Evolutionary conservation across 2,329 filamentous ascomycete species (phyloP), one percentile per base, ranked within the genome.

Genomic region (Aurifilum marmelostoma): DNA sequence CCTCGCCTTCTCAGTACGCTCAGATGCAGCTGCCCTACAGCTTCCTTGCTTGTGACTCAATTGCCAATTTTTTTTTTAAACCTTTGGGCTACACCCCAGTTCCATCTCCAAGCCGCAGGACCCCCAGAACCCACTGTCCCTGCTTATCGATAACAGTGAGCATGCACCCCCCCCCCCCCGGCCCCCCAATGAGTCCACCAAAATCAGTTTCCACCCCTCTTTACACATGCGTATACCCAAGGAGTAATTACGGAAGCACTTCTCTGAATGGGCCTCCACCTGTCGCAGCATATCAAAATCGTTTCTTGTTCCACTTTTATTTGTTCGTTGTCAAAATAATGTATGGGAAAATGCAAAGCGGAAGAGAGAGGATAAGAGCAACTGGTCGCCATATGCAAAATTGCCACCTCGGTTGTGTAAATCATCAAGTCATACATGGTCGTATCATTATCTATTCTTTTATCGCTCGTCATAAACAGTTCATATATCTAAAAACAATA

Each of bases 401-500:
- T 4, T 39, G 6, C 37, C 9, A 12, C 37, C 12, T 39, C 12
- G 37, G 7, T 39, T 7, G 37, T 12, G 37, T 2, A 39, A 39
- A 11, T 39, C 2, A 39, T 39, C 2, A 6, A 2, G 5, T 39
- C 37, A 11, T 47, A 7, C 11, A n/a, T 47, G 21, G 21, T 47
- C 43, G 8, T 11, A 11, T n/a, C 43, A 47, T 47, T 47, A 34
- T n/a, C n/a, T 8, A 21, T n/a, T 59, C 32, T 59, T 27, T 27
- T 18, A 54, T 54, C 12, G 52, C 27, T 56, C 52, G 52, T 56
- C 27, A 56, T 71, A 70, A 67, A 72, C 54, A 59, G 16, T n/a
- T 6, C 43, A 16, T 5, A 32, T 34, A 3, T 37, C 71, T 56
- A 78, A 39, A 78, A 77, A 16, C 72, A 76, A 50, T 89, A 89